Evolutionary conservation across 2,329 filamentous ascomycete species (phyloP), one percentile per base, ranked within the genome.

Genomic region (Kalmusia sp.): DNA sequence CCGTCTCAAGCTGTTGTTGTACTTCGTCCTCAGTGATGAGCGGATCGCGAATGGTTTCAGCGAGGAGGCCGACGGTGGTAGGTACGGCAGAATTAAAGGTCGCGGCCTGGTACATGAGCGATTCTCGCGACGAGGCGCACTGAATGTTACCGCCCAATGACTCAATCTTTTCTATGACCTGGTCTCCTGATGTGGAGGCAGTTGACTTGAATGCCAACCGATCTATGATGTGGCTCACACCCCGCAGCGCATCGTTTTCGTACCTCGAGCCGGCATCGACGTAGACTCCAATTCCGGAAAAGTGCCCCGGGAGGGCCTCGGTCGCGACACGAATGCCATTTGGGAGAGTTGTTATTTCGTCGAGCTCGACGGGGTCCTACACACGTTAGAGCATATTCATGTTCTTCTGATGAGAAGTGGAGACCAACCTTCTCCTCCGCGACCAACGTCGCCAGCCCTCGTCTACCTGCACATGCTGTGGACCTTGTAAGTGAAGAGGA

Each of bases 91-190:
- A 89, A 80, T 99, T 99, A 84, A 99, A 99, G 25, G 93, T 97
- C 22, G 95, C 95, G 1, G 92, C 91, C 76, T 99, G 95, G 80
- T 99, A 99, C 95, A 99, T 99, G 78, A 99, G 85, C 51, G 92
- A 92, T 77, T 99, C 95, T 61, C 95, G 84, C 2, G 92, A 96
- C 1, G 93, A 97, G 9, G 93, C 93, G 77, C 95, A 99, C 77
- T 98, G 93, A 54, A 99, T 93, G 73, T 97, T 97, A 27, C 95
- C 95, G 30, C 95, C 95, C 3, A 99, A 81, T 0, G 87, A 88
- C 76, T 98, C 95, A 28, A 97, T 84, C 28, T 87, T 82, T 75
- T 96, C 92, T 17, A 96, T 80, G 87, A 98, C 95, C 63, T 92
- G 82, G 75, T 97, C 93, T 51, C 87, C 86, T 0, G 85, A 85